A percentile compares a stretch with the other conserved stretches of the same genome.
phyloP scores from a whole-genome alignment of 176 grass and related monocot genomes.

The Tuctoria greenei region DNA sequence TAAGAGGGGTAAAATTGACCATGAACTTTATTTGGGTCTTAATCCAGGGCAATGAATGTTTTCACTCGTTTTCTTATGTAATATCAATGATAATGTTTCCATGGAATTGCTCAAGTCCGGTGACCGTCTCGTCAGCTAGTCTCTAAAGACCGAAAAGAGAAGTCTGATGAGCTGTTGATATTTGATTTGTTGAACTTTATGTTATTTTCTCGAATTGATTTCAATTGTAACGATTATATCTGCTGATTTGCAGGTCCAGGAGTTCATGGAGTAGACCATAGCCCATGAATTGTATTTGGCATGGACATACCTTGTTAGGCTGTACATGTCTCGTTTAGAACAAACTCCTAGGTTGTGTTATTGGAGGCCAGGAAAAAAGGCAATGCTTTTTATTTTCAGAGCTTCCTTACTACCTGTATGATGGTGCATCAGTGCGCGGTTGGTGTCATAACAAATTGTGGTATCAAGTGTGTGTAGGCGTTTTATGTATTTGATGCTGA shows the following conservation, averaged over 20 bases:
- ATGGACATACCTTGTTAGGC: conserved; percentile 38
- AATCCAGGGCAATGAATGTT: not conserved
- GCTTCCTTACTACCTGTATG: not conserved
- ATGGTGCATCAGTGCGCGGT: not conserved
- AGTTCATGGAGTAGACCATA: conserved; percentile 15
- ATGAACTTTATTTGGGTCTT: not conserved
- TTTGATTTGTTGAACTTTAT: conserved; percentile 12
- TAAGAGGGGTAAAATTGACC: not conserved
- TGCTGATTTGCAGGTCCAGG: conserved; percentile 44
- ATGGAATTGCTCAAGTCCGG: not conserved
- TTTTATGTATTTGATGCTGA: not conserved
- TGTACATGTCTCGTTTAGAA: conserved; percentile 42
- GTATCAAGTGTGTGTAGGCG: not conserved
- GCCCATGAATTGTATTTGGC: conserved; percentile 40
- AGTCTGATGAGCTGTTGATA: not conserved
- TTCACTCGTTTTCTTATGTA: not conserved
- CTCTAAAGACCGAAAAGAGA: not conserved
- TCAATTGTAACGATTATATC: not conserved
- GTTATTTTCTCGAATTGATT: conserved; percentile 22
- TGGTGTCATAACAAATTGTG: not conserved
- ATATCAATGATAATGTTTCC: not conserved
- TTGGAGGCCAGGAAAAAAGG: not conserved
- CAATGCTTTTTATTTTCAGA: not conserved
- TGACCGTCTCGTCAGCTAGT: not conserved
- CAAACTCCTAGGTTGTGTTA: conserved; percentile 19